phyloP scores from a whole-genome alignment of 1,139 yeast species.

The Pichia sp. region DNA sequence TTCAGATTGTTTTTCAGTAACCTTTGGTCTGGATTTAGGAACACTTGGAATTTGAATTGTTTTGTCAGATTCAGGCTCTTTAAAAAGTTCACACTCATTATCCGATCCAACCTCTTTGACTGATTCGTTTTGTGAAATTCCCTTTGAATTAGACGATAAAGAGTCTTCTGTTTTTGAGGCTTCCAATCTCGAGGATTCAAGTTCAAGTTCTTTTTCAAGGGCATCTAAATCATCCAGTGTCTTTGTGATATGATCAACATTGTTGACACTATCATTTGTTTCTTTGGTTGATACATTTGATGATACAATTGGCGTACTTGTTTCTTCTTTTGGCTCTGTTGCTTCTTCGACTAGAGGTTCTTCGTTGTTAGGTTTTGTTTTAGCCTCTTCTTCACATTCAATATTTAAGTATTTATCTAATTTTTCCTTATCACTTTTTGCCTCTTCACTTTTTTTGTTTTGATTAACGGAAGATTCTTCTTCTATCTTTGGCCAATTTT shows the following conservation, averaged over 20 bases:
- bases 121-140: neutral
- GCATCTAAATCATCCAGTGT: neutral
- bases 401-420: neutral
- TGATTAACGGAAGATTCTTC: neutral
- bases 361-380: too few species aligned
- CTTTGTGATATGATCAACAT: neutral
- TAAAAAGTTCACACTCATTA: neutral
- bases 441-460: neutral
- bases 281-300: neutral
- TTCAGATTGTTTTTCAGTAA: neutral
- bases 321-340: neutral
- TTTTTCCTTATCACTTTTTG: neutral
- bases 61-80: neutral
- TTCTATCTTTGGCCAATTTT: neutral
- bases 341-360: too few species aligned
- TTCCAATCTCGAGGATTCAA: neutral
- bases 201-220: neutral
- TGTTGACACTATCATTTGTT: neutral
- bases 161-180: neutral
- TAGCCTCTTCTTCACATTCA: neutral
- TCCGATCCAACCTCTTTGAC: too few species aligned
- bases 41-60: neutral
- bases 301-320: neutral
- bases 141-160: too few species aligned
- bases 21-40: conserved; percentile 1